Percentiles rank a stretch among this genome's conserved stretches.
Conservation (phyloP, 2,329 filamentous ascomycete genomes). For the Claviceps maximensis region DNA sequence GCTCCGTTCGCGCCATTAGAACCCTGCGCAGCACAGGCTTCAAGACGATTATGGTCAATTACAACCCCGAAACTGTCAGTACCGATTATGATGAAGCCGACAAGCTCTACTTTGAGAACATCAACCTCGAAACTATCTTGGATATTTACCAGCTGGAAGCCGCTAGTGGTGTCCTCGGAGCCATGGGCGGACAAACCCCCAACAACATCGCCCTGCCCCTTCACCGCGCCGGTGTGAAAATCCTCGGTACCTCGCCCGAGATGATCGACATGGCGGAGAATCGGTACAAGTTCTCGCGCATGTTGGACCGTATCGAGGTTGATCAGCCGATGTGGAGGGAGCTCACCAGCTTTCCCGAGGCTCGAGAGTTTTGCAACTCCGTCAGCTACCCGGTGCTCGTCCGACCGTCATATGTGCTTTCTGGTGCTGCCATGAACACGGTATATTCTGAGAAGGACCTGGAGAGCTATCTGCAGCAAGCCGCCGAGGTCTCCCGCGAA, state of each 20-base stretch:
- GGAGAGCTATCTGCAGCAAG: slow-evolving; percentile 77
- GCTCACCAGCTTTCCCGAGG: slow-evolving; percentile 86
- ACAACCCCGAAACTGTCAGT: slow-evolving; percentile 78
- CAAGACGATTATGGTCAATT: slow-evolving; percentile 96
- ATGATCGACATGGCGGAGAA: slow-evolving; percentile 99
- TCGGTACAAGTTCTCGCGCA: slow-evolving; percentile 95
- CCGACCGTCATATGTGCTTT: slow-evolving; percentile 90
- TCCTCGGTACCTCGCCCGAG: slow-evolving; percentile 90
- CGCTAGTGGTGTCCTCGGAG: slow-evolving; percentile 74
- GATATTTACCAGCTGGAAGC: slow-evolving; percentile 87
- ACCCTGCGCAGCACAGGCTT: slow-evolving; percentile 71
- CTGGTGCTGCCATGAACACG: slow-evolving; percentile 97
- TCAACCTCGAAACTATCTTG: slow-evolving; percentile 76
- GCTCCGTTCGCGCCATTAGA: slow-evolving; percentile 84
- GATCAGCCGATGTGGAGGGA: slow-evolving; percentile 99
- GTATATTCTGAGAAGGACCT: slow-evolving; percentile 94
- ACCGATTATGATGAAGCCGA: slow-evolving; percentile 95
- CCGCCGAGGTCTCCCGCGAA: slow-evolving; percentile 83
- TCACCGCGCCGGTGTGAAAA: slow-evolving; percentile 77
- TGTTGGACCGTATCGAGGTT: slow-evolving; percentile 87
- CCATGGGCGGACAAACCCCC: slow-evolving; percentile 93
- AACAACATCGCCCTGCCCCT: slow-evolving; percentile 95
- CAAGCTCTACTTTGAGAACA: slow-evolving; percentile 90
- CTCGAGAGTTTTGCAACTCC: slow-evolving; percentile 70
- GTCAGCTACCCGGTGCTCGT: slow-evolving; percentile 92